Conservation (phyloP, 129 eudicot genomes). For the Artemisia argyi region DNA sequence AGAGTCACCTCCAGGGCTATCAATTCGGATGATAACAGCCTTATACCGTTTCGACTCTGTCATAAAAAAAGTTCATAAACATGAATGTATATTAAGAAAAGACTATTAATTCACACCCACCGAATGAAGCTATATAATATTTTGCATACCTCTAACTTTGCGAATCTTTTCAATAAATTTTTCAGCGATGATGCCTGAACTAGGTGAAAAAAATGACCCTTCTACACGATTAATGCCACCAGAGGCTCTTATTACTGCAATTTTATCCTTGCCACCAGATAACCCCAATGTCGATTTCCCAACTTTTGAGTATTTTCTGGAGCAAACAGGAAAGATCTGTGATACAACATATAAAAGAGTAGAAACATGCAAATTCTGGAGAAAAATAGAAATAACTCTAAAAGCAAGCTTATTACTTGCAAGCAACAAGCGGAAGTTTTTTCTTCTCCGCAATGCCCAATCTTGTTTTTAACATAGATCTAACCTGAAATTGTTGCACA, state of each 20-base stretch:
- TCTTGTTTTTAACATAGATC: slow-evolving; percentile 64
- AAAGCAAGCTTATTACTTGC: slow-evolving; percentile 45
- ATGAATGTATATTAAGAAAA: neutral
- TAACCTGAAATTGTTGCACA: slow-evolving; percentile 44
- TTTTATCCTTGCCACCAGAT: slow-evolving; percentile 65
- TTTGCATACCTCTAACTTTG: slow-evolving; percentile 53
- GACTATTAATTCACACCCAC: neutral
- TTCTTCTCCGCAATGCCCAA: slow-evolving; percentile 56
- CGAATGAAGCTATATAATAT: neutral
- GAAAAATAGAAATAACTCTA: neutral
- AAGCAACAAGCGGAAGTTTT: slow-evolving; percentile 67
- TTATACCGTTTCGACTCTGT: slow-evolving; percentile 76
- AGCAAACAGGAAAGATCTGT: neutral
- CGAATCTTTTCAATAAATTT: slow-evolving; percentile 81
- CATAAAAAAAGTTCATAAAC: slow-evolving; percentile 1
- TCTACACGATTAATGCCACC: slow-evolving; percentile 74
- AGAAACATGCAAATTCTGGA: neutral
- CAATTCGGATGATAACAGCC: slow-evolving; percentile 83
- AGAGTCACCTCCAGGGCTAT: slow-evolving; percentile 91
- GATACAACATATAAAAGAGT: too few relatives aligned
- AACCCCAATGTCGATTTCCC: slow-evolving; percentile 77
- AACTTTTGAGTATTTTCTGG: slow-evolving; percentile 72
- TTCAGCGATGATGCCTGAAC: slow-evolving; percentile 72
- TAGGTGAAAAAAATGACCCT: slow-evolving; percentile 55
- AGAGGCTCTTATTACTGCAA: slow-evolving; percentile 88